Evolutionary conservation across 2,329 filamentous ascomycete genomes (phyloP), one percentile per base, ranked within the genome.

Genomic region (Didymella exigua): DNA sequence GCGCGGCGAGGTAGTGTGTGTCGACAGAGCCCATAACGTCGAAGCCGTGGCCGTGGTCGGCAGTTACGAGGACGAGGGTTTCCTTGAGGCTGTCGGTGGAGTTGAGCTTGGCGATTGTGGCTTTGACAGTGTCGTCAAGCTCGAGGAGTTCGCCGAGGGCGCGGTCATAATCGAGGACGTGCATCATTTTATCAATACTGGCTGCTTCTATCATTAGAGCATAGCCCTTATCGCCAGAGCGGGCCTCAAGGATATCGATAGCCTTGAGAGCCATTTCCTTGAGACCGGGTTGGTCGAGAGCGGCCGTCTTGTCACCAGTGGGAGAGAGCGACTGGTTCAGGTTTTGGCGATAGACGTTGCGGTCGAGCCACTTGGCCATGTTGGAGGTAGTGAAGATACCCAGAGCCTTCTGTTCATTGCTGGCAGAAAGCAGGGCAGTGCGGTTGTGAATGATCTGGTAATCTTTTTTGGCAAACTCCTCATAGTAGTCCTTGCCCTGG

Each of bases 201-300:
- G 33, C 33, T 5, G 33, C 33, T 75, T 96, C 91, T 11, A 87
- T 86, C 90, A 96, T 95, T 69, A 96, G 82, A 81, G 95, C 91
- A 83, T 89, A 96, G 5, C 91, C 91, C 56, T 89, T 83, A 54
- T 88, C 82, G 29, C 83, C 82, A 24, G 86, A 85, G 54, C 79
- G 78, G 33, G 81, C 81, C 73, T 88, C 78, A n/a, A 95, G 84
- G 48, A 93, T 86, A 55, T 93, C 89, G 44, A 95, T 84, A 21
- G 90, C 90, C 79, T 96, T 96, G 65, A 93, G 80, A 0, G 91
- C 93, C 91, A 96, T 96, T 38, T 95, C 89, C 77, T 91, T 93
- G 45, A 95, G 85, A 4, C 91, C 91, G 0, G 91, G 91, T 24
- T 93, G 85, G 68, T 95, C 90, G 7, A 83, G 80, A 5, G 90